phyloP scores from a whole-genome alignment of 805 yeast genomes.

The Suhomyces kilbournensis region DNA sequence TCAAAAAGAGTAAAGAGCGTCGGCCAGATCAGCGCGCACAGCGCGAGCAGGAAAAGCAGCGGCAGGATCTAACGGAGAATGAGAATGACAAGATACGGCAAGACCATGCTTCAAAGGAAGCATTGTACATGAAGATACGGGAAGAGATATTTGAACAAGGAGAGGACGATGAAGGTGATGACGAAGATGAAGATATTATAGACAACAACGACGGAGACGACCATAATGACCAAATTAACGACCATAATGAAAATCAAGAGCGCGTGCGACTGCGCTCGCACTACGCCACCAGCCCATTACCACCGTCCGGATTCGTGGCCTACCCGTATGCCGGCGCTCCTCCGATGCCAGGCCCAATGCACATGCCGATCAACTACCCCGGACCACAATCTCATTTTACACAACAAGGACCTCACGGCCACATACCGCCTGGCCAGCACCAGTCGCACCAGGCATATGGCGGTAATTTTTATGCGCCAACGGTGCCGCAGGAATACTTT shows the following conservation, averaged over 20 bases:
- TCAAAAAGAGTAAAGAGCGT: slow-evolving; percentile 9
- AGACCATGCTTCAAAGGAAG: slow-evolving; percentile 41
- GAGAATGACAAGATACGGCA: slow-evolving; percentile 26
- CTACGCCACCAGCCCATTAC: background rate
- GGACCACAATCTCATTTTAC: slow-evolving; percentile 1
- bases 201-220: background rate
- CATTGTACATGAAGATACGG: slow-evolving; percentile 38
- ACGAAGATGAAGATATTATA: background rate
- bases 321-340: background rate
- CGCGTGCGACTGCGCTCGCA: background rate
- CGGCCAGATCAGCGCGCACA: background rate
- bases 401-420: background rate
- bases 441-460: background rate
- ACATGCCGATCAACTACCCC: background rate
- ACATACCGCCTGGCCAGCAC: background rate
- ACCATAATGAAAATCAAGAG: background rate
- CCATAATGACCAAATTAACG: background rate
- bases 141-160: slow-evolving; percentile 33
- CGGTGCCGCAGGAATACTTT: slow-evolving; percentile 3
- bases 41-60: background rate
- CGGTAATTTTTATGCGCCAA: background rate
- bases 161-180: slow-evolving; percentile 14
- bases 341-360: slow-evolving; percentile 3
- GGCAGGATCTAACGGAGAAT: background rate
- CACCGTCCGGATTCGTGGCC: slow-evolving; percentile 2